Evolutionary conservation across 2,329 filamentous ascomycete genomes (phyloP), one percentile per base, ranked within the genome.

Genomic region (Verticillium zaregamsianum): DNA sequence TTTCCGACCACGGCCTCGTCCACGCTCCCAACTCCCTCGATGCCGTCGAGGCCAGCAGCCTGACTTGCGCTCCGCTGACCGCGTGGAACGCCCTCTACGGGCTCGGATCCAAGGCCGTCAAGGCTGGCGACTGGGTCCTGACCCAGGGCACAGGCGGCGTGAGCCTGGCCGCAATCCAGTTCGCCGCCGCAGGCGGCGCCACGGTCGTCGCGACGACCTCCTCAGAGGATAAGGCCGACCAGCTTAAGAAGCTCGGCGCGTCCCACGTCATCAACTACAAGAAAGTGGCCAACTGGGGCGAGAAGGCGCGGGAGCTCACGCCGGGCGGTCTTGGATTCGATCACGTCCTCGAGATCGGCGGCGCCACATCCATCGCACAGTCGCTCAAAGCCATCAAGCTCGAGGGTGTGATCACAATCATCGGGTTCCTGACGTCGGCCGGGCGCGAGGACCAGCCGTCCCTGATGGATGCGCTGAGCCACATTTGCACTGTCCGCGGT

Each of bases 1-100:
- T 90, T 71, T 80, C 84, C 63, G 87, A 92, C 76, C 82, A 73
- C 28, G 90, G 90, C 2, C 79, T 94, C 5, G 88, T 92, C 17
- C 77, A 76, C 56, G 79, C 84, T 61, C 91, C 91, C 1, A 70
- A 69, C 23, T 82, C 82, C 66, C 77, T 90, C 35, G 79, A 71
- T 64, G 73, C 78, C 59, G 62, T 78, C 39, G 86, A 90, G 71
- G 80, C 82, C 1, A 79, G 82, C 25, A 86, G 86, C 0, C 76
- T 90, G 1, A 71, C 81, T 1, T 89, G 87, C 67, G 45, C 55
- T 33, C 61, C 20, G 3, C 32, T 62, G 23, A 68, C 66, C 2
- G 64, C 64, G 2, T 67, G 66, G 65, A 67, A 65, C 5, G 64
- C 63, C 1, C 59, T 68, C 5, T 64, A 59, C 31, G 63, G 65